Conservation (phyloP, 805 yeast genomes). For the Dipodascus albidus region DNA sequence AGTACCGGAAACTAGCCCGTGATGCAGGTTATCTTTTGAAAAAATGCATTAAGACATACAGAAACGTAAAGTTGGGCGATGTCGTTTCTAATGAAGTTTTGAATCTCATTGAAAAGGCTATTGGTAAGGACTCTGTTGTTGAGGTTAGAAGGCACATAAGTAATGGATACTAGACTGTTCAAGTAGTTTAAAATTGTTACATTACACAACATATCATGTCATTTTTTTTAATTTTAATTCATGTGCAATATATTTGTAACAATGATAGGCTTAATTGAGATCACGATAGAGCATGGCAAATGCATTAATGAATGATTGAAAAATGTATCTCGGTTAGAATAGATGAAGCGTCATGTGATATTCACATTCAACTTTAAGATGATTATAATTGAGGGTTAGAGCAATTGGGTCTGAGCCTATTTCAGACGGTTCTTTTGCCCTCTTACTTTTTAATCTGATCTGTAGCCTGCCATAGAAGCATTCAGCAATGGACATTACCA, state of each 20-base stretch:
- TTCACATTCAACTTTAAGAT: background rate
- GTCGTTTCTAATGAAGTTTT: background rate
- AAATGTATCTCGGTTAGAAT: background rate
- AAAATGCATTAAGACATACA: constrained; percentile 11
- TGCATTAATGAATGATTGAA: no score
- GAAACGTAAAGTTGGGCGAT: background rate
- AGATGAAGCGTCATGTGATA: background rate
- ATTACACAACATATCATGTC: no score
- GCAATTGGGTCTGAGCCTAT: background rate
- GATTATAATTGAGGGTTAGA: background rate
- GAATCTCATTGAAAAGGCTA: background rate
- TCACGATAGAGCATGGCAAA: no score
- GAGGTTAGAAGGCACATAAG: background rate
- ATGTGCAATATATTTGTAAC: no score
- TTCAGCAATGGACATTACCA: constrained; percentile 1
- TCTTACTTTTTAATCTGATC: background rate
- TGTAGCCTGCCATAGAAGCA: background rate
- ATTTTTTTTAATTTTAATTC: no score
- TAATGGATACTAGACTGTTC: background rate
- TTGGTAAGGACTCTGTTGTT: background rate
- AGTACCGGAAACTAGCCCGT: constrained; percentile 14
- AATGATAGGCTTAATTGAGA: no score
- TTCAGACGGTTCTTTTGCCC: background rate
- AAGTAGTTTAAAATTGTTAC: no score
- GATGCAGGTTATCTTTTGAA: constrained; percentile 19